Evolutionary conservation across 2,329 filamentous ascomycete genomes (phyloP).

Genomic region (Zasmidium angulare): DNA sequence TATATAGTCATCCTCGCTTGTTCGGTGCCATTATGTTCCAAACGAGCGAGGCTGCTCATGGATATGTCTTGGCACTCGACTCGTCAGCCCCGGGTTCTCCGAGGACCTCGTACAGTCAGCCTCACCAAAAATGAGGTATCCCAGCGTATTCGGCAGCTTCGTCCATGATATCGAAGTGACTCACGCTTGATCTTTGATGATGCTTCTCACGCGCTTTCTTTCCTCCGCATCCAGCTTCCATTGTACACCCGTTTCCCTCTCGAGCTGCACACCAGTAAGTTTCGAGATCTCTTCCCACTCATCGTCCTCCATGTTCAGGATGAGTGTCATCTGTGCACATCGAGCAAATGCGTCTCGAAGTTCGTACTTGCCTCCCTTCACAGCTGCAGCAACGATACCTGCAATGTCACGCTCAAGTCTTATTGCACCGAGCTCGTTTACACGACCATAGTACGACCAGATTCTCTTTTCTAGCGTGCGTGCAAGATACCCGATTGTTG

Average conservation of each 20-base stretch:
- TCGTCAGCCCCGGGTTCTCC: background rate
- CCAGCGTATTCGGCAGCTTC: too few species aligned
- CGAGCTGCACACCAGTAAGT: constrained; percentile 47
- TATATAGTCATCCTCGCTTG: background rate
- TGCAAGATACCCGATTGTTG: constrained; percentile 72
- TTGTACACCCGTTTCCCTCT: constrained; percentile 62
- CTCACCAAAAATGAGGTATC: too few species aligned
- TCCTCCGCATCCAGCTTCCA: constrained; percentile 75
- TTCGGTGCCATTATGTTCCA: background rate
- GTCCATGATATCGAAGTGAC: background rate
- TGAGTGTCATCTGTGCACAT: constrained; percentile 76
- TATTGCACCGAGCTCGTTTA: constrained; percentile 79
- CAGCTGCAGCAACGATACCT: constrained; percentile 68
- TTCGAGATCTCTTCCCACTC: constrained; percentile 75
- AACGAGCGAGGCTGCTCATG: background rate
- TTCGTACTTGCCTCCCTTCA: constrained; percentile 69
- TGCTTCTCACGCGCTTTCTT: constrained; percentile 65
- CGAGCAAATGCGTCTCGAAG: constrained; percentile 75
- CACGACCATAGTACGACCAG: constrained; percentile 73
- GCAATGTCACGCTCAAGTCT: constrained; percentile 81
- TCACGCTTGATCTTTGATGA: constrained; percentile 22
- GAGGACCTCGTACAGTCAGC: background rate
- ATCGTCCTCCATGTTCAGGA: constrained; percentile 93
- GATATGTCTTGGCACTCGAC: background rate
- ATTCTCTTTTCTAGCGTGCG: constrained; percentile 83